Evolutionary conservation across 2,329 filamentous ascomycete species (phyloP).

Genomic region (Alternaria sp.): DNA sequence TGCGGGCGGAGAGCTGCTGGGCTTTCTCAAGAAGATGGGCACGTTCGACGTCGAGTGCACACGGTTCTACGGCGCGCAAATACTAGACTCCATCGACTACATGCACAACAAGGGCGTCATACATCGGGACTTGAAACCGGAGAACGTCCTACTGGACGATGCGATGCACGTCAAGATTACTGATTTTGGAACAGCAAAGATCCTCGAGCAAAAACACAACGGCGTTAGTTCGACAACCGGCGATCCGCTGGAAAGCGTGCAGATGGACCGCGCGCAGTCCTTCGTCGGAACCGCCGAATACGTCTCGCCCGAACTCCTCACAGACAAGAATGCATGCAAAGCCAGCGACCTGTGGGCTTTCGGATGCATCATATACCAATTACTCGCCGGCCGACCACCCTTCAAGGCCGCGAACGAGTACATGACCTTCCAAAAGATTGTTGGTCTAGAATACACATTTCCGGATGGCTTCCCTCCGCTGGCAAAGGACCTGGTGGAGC

Average conservation of each 20-base stretch:
- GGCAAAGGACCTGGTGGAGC: constrained; percentile 87
- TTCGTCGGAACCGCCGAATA: constrained; percentile 99
- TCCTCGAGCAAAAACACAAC: constrained; percentile 66
- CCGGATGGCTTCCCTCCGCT: constrained; percentile 84
- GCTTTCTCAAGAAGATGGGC: constrained; percentile 89
- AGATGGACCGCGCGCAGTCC: constrained; percentile 81
- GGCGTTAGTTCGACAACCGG: constrained; percentile 49
- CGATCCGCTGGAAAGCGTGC: constrained; percentile 62
- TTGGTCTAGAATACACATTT: constrained; percentile 92
- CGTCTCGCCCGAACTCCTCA: constrained; percentile 95
- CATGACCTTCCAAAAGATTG: constrained; percentile 97
- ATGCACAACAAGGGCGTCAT: constrained; percentile 98
- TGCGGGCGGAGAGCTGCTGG: constrained; percentile 87
- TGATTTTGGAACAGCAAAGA: constrained; percentile 97
- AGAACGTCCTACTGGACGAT: constrained; percentile 93
- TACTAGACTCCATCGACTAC: constrained; percentile 94
- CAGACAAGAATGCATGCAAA: constrained; percentile 96
- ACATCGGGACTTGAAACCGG: constrained; percentile 93
- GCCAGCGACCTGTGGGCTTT: constrained; percentile 98
- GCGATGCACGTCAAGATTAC: constrained; percentile 99
- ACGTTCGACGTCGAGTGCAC: constrained; percentile 97
- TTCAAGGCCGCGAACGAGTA: constrained; percentile 98
- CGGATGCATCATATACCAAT: constrained; percentile 96
- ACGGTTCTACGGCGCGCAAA: constrained; percentile 92
- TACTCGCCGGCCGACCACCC: constrained; percentile 91